These are phyloP conservation scores for Ceratorhiza oryzae-sativae DNA, from an alignment of 1,284 basidiomycete species.

Conservation along the genomic window DNA sequence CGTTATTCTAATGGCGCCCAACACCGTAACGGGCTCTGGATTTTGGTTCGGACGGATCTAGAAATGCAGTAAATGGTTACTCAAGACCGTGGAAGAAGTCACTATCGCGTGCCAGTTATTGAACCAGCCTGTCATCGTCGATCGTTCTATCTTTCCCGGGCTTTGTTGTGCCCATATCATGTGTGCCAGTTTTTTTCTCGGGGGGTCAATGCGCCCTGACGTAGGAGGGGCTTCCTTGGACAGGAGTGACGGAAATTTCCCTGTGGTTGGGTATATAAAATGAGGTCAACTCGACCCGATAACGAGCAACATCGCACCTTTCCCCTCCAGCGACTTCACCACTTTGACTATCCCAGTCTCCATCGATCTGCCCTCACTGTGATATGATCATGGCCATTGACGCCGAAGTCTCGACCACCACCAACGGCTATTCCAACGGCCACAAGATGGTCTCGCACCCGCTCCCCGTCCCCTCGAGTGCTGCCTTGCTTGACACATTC, in stretches of 20 bases:
- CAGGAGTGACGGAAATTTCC: slow-evolving; percentile 12
- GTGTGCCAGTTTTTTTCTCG: slow-evolving; percentile 7
- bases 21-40: slow-evolving; percentile 10
- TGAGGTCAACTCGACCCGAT: not conserved
- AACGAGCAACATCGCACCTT: slow-evolving; percentile 4
- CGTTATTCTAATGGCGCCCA: slow-evolving; percentile 18
- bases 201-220: not conserved
- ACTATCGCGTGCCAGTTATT: not conserved
- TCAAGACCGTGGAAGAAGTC: slow-evolving; percentile 12
- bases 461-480: not conserved
- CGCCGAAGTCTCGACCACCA: slow-evolving; percentile 10
- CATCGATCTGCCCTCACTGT: slow-evolving; percentile 7
- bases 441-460: slow-evolving; percentile 16
- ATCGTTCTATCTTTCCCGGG: slow-evolving; percentile 23
- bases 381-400: slow-evolving; percentile 31
- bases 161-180: slow-evolving; percentile 24
- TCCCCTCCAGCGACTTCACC: slow-evolving; percentile 9
- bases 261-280: not conserved
- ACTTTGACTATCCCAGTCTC: slow-evolving; percentile 29
- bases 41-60: slow-evolving; percentile 36
- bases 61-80: slow-evolving; percentile 6
- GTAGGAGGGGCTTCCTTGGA: not conserved
- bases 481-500: slow-evolving; percentile 39
- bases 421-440: slow-evolving; percentile 18
- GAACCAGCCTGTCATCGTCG: not conserved